Evolutionary conservation across 805 yeast species (phyloP), one percentile per base, ranked within the genome.

Genomic region (Starmerella bacillaris): DNA sequence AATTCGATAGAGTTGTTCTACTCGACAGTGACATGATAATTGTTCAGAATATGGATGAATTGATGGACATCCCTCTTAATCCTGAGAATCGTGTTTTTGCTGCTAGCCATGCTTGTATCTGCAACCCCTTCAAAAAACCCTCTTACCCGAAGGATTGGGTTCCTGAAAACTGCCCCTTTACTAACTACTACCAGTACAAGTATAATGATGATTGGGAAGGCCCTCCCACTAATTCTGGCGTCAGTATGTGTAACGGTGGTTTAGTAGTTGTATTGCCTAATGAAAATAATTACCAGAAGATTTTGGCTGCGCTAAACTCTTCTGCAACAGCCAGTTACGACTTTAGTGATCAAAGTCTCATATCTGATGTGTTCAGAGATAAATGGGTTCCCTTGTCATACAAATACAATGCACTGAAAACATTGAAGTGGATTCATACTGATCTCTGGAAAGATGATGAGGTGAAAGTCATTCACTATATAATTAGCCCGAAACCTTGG

Each of bases 401-500:
- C 52, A 61, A 57, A 40, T 70, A 70, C 51, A 70, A 71, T 43
- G 67, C 71, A 19, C 58, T 71, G 33, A 71, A 71, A 50, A 70
- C 76, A 0, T 55, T 70, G 40, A 56, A 53, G 26, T 29, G 39
- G 17, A 49, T 63, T 38, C 77, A 70, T 49, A 16, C 51, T 2
- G 61, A 63, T 15, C 41, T 71, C 20, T 67, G 74, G 67, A 54
- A 61, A 31, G 58, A 57, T 24, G 47, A 53, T 6, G 62, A 59
- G 40, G 70, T 71, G 35, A 71, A 70, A 48, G 69, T 67, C 40
- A 58, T 70, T 29, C 77, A 70, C 50, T 70, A 65, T 47, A 70
- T 70, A 21, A 41, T 70, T 27, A 61, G 64, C 4, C 75, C 76
- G 9, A 70, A 70, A 53, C 77, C 77, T 3, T 70, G 77, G 77